Conservation (phyloP, 2,329 filamentous ascomycete species). For the Arthrobotrys sinensis region DNA sequence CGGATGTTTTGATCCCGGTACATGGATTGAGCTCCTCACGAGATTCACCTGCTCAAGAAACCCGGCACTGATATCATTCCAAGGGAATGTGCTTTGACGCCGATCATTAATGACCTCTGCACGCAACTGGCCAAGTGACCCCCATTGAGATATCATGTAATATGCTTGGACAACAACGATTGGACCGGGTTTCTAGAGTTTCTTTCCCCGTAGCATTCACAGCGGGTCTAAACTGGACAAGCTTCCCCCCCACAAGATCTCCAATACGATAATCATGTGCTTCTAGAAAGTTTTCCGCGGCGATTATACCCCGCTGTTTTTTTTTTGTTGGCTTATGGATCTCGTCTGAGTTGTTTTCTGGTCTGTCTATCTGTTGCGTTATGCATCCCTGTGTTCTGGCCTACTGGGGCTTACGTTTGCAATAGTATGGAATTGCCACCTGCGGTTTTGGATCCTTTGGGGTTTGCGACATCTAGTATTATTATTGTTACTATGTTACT, state of each 20-base stretch:
- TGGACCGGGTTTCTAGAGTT: not conserved
- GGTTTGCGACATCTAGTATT: not conserved
- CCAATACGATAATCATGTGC: not conserved
- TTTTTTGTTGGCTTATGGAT: not conserved
- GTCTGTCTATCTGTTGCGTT: not conserved
- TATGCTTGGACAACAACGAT: not conserved
- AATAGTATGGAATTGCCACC: not conserved
- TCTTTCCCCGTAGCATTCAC: not conserved
- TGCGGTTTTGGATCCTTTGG: slow-evolving; percentile 15
- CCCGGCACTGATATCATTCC: not conserved
- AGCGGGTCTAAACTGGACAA: not conserved
- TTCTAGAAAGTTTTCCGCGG: not conserved
- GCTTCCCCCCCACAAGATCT: not conserved
- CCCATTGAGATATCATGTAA: not conserved
- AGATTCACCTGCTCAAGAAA: slow-evolving; percentile 20
- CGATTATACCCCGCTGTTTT: not conserved
- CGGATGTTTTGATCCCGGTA: not conserved
- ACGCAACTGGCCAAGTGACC: not conserved
- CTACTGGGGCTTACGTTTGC: not conserved
- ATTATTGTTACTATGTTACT: no score
- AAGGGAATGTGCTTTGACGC: slow-evolving; percentile 19
- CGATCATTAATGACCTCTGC: not conserved
- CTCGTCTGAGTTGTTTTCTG: no score
- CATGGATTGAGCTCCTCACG: not conserved
- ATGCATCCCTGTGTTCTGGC: not conserved